Base-by-base conservation (phyloP, 2,329 filamentous ascomycete species). In the Beauveria sp. region DNA sequence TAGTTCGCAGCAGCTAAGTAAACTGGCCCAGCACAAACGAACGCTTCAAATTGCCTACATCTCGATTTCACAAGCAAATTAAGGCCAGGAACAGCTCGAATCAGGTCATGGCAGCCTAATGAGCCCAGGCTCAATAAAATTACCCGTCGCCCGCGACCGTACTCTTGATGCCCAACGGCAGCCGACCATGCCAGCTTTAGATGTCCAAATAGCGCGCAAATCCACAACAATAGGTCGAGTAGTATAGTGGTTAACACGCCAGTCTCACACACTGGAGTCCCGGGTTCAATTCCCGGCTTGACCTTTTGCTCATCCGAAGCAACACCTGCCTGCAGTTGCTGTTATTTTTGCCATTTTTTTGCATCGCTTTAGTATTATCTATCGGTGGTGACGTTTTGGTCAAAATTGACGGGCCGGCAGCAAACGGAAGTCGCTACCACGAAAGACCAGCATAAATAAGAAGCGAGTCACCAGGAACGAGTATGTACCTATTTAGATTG, bases 171-270 rank as follows among this genome's bases (percentile, higher is more conserved):
- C 55, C 55, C 30, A 41, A 57, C 46, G 8, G 10, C 43, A 18
- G 26, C 18, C 9, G 8, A 10, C 20, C 8, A n/a, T 18, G 40
- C 52, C 34, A 53, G n/a, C 34, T 20, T 37, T 46, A 53, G 18
- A 14, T 7, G 1, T 8, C 26, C 12, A 16, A 30, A 52, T 59
- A 59, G 26, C 46, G 47, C 26, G 9, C 9, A 12, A 18, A 10
- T 52, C 53, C 40, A 28, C 50, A 37, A n/a, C 47, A 24, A 47
- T 10, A 55, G 61, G 64, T 64, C 63, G 61, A 63, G 61, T 66
- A 61, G 64, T 63, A 62, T 63, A 66, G 63, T 64, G 64, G 64
- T 61, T 66, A 66, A 64, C 63, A 63, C 64, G 62, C 57, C 62
- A 62, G 61, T 63, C 62, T 66, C 64, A 66, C 64, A 63, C 37